Evolutionary conservation across 208 protist genomes (phyloP).

Genomic region (Crithidia thermophila): DNA sequence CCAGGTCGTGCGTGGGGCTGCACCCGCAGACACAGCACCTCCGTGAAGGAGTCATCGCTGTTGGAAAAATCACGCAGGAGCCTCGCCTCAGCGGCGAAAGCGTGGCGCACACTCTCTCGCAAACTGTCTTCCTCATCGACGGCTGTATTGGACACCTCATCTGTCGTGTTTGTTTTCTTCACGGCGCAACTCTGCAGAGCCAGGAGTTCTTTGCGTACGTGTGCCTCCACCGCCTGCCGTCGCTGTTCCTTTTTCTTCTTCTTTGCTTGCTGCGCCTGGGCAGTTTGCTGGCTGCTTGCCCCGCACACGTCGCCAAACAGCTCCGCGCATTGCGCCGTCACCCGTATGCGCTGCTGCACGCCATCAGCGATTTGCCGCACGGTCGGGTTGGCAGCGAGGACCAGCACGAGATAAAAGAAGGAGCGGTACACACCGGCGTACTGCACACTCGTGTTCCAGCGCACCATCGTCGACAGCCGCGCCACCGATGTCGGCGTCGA

Average conservation of each 20-base stretch:
- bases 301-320: conserved; percentile 2
- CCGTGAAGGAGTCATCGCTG: not conserved
- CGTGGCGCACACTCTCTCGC: not conserved
- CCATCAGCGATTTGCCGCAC: conserved; percentile 35
- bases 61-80: not conserved
- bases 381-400: conserved; percentile 35
- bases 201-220: conserved; percentile 7
- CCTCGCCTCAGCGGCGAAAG: conserved; percentile 1
- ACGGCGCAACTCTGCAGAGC: not conserved
- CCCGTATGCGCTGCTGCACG: conserved; percentile 29
- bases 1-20: conserved; percentile 24
- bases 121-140: not conserved
- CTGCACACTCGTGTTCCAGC: conserved; percentile 44
- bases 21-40: conserved; percentile 31
- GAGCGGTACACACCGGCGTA: conserved; percentile 47
- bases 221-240: no score
- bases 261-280: no score
- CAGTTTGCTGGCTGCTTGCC: not conserved
- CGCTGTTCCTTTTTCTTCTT: conserved; percentile 24
- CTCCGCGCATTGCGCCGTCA: not conserved
- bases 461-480: conserved; percentile 44
- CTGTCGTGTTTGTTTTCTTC: no score
- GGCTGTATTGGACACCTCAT: conserved; percentile 4
- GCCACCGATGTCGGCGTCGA: conserved; percentile 48
- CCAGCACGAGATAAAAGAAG: conserved; percentile 55